Evolutionary conservation across 495 filamentous ascomycete species (phyloP), one percentile per base, ranked within the genome.

Genomic region (Beverwykella pulmonaria): DNA sequence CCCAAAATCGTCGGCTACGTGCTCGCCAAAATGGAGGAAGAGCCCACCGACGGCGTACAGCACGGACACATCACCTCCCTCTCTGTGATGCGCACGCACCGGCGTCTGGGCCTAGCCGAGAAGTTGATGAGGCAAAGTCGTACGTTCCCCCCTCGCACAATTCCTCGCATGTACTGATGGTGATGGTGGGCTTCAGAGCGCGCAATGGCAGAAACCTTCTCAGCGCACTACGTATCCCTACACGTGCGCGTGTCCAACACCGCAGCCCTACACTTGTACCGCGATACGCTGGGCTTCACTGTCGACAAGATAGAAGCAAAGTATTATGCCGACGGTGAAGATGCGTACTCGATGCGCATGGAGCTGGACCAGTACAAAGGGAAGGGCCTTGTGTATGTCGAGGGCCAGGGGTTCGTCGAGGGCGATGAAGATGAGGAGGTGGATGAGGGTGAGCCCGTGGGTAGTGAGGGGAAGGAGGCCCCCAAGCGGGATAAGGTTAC

Each of bases 1-100:
- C 94, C 94, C 41, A 93, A 96, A 80, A 95, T 98, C 48, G 94
- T 98, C n/a, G 94, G 94, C 65, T 98, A 98, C 78, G 94, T 98
- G 17, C 87, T 98, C 26, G 93, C 94, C 41, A 98, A 98, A 84
- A 98, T 98, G 95, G 94, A 98, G 77, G 94, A 98, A 80, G 94
- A 98, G 79, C 94, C 94, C 0, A 74, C 87, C 63, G 92, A 98
- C 77, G 92, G 92, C 32, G 80, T 95, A 59, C 90, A 88, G 75
- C 94, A 97, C 82, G 94, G 94, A 22, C 94, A 98, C 79, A 98
- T 98, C 77, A 98, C 94, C 1, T 90, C 86, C 76, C 78, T 98
- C 66, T 92, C 88, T 77, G 94, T 98, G 25, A 98, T 98, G 95
- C 82, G 94, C 70, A 98, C 94, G 62, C 94, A 98, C 81, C 79